phyloP scores from a whole-genome alignment of 306 rosid genomes.

The Fagus crenata region DNA sequence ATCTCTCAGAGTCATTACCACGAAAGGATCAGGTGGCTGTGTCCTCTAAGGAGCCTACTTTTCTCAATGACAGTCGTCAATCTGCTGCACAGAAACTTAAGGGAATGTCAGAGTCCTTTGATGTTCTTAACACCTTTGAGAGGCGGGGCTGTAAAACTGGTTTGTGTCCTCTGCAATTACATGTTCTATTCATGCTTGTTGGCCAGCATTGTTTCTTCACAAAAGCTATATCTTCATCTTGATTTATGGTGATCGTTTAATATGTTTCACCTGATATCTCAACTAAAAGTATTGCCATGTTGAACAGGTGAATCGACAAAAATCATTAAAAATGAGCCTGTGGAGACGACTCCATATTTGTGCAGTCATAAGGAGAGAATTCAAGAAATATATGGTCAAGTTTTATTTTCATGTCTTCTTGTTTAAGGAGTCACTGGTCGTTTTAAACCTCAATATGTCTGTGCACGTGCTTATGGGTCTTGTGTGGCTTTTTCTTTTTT shows the following conservation, averaged over 20 bases:
- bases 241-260: constrained; percentile 7
- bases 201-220: background rate
- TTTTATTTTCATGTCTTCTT: constrained; percentile 7
- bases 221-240: background rate
- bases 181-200: background rate
- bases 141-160: constrained; percentile 12
- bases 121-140: constrained; percentile 16
- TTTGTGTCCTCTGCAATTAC: constrained; percentile 13
- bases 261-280: background rate
- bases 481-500: background rate
- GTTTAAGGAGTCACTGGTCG: background rate
- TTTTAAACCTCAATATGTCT: constrained; percentile 8
- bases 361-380: constrained; percentile 23
- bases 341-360: constrained; percentile 26
- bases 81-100: constrained; percentile 11
- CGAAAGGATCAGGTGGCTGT: constrained; percentile 30
- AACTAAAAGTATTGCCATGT: constrained; percentile 10
- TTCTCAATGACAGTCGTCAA: constrained; percentile 21
- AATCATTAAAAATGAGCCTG: constrained; percentile 32
- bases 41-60: constrained; percentile 14
- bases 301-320: constrained; percentile 38
- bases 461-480: background rate
- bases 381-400: constrained; percentile 29
- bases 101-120: constrained; percentile 7
- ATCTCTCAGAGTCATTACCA: constrained; percentile 26